Conservation (phyloP, 768 basidiomycete genomes). For the Megacollybia marginata region DNA sequence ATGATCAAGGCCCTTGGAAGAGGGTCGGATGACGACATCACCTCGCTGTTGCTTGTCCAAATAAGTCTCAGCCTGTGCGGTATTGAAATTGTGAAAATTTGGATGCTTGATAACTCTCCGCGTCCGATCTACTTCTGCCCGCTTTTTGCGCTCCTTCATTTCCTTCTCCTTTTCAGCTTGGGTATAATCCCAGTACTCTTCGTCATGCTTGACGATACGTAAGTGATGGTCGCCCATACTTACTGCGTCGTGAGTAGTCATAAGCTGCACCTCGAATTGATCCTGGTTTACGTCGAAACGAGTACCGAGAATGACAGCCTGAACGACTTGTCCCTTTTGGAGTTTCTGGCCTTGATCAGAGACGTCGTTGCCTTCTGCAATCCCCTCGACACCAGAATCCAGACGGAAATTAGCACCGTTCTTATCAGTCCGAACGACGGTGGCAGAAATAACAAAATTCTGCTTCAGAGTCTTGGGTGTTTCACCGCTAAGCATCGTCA, state of each 20-base stretch:
- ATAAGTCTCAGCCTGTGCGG: slow-evolving; percentile 81
- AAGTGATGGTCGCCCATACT: slow-evolving; percentile 53
- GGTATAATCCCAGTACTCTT: slow-evolving; percentile 53
- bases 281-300: slow-evolving; percentile 55
- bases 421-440: slow-evolving; percentile 49
- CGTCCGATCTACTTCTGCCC: slow-evolving; percentile 71
- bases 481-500: slow-evolving; percentile 96
- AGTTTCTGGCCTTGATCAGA: slow-evolving; percentile 40
- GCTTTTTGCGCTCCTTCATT: slow-evolving; percentile 73
- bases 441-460: slow-evolving; percentile 77
- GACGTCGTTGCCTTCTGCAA: slow-evolving; percentile 34
- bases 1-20: slow-evolving; percentile 89
- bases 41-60: slow-evolving; percentile 88
- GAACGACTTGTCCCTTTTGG: slow-evolving; percentile 74
- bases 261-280: slow-evolving; percentile 65
- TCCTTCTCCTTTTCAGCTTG: slow-evolving; percentile 64
- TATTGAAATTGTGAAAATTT: slow-evolving; percentile 94
- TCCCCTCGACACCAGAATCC: slow-evolving; percentile 91
- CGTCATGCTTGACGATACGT: slow-evolving; percentile 51
- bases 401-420: slow-evolving; percentile 60
- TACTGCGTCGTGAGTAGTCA: slow-evolving; percentile 58
- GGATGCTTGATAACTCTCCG: slow-evolving; percentile 94
- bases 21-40: slow-evolving; percentile 94
- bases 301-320: slow-evolving; percentile 70
- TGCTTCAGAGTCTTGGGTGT: slow-evolving; percentile 67